Evolutionary conservation across 2,329 filamentous ascomycete genomes (phyloP).

Genomic region (Neoscytalidium dimidiatum): DNA sequence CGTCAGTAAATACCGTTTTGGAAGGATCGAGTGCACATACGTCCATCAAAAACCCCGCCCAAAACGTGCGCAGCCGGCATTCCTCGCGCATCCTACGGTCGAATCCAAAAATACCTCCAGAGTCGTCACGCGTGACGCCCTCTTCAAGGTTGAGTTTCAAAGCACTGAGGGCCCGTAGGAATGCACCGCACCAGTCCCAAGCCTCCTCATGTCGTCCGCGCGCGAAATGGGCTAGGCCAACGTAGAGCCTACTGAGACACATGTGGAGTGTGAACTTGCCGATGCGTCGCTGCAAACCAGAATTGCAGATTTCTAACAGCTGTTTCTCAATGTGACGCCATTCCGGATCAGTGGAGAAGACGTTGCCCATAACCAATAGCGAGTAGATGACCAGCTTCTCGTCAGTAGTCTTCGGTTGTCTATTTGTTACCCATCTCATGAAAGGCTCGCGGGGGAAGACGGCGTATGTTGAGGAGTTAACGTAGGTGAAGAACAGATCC

Average conservation of each 20-base stretch:
- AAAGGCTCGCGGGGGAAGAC: slow-evolving; percentile 60
- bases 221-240: slow-evolving; percentile 67
- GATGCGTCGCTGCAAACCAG: slow-evolving; percentile 33
- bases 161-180: slow-evolving; percentile 60
- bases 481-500: slow-evolving; percentile 58
- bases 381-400: slow-evolving; percentile 64
- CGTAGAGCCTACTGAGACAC: slow-evolving; percentile 66
- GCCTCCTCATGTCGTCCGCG: slow-evolving; percentile 60
- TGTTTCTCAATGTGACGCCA: slow-evolving; percentile 42
- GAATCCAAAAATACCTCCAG: slow-evolving; percentile 57
- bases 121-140: slow-evolving; percentile 43
- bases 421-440: slow-evolving; percentile 54
- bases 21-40: slow-evolving; percentile 40
- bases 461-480: slow-evolving; percentile 56
- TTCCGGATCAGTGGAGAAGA: slow-evolving; percentile 56
- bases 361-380: slow-evolving; percentile 58
- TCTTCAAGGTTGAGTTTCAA: slow-evolving; percentile 66
- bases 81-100: slow-evolving; percentile 62
- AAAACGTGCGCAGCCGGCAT: slow-evolving; percentile 70
- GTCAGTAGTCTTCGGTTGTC: slow-evolving; percentile 50
- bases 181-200: slow-evolving; percentile 65
- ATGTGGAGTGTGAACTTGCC: slow-evolving; percentile 62
- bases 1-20: slow-evolving; percentile 13
- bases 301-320: slow-evolving; percentile 7
- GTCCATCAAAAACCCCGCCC: slow-evolving; percentile 71